Evolutionary conservation across 2,329 filamentous ascomycete species (phyloP).

Genomic region (Teratosphaeriaceae sp.): DNA sequence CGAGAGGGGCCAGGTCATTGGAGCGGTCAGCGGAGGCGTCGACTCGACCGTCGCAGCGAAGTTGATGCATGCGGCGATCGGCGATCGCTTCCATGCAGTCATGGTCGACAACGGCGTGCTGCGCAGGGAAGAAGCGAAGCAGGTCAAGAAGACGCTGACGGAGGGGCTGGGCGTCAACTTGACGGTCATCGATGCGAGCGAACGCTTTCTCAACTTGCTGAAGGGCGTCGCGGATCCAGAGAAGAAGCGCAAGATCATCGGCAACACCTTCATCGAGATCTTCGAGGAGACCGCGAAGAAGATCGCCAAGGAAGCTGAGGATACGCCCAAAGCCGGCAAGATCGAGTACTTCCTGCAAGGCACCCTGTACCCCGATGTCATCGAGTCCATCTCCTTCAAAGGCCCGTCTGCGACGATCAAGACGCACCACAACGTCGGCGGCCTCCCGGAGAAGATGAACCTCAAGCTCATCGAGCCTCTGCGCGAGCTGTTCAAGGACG

Average conservation of each 20-base stretch:
- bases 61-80: constrained; percentile 81
- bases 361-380: constrained; percentile 71
- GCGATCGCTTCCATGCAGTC: constrained; percentile 75
- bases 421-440: constrained; percentile 68
- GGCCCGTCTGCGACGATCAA: constrained; percentile 67
- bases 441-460: constrained; percentile 55
- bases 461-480: constrained; percentile 73
- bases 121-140: constrained; percentile 74
- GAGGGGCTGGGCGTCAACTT: constrained; percentile 84
- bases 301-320: constrained; percentile 65
- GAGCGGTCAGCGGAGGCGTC: constrained; percentile 75
- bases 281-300: constrained; percentile 73
- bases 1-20: constrained; percentile 72
- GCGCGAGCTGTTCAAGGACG: constrained; percentile 76
- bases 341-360: constrained; percentile 86
- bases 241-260: constrained; percentile 86
- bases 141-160: constrained; percentile 72
- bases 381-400: constrained; percentile 66
- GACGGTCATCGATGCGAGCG: constrained; percentile 72
- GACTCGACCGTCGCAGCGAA: constrained; percentile 83
- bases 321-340: constrained; percentile 61
- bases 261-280: constrained; percentile 70
- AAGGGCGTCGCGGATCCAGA: constrained; percentile 72
- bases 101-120: constrained; percentile 83
- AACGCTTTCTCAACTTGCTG: constrained; percentile 71